Base-by-base conservation (phyloP, 2,329 filamentous ascomycete genomes). In the Grosmannia penicillata region DNA sequence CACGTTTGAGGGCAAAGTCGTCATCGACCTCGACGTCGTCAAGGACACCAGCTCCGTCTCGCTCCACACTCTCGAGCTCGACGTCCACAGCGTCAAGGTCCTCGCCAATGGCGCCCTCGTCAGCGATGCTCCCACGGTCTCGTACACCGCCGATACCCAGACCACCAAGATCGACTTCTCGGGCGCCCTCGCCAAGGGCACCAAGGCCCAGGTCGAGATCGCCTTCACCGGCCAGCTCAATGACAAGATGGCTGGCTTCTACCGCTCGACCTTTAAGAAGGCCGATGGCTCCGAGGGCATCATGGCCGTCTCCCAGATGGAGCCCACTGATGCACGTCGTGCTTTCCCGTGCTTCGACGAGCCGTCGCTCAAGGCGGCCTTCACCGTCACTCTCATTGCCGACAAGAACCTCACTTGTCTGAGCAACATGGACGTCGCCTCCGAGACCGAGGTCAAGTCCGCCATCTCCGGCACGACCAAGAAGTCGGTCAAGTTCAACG, bases 321-420 rank as follows among this genome's bases (percentile, higher is more conserved):
- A 96, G 65, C 80, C 89, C 28, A 95, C 89, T 13, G 89, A 96
- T 62, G 87, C 85, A 45, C 75, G 89, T 51, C 73, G 87, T 50
- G 86, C 89, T 7, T 93, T 96, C 63, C 89, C 89, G 31, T 95
- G 89, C 62, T 95, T 95, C 57, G 89, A 96, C 54, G 91, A 96
- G 65, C 89, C 89, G 22, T 80, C 85, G 21, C 70, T 96, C 49
- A 96, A 96, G 68, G 84, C 89, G 28, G 79, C 82, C 48, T 96
- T 93, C 61, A 89, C 84, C 23, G 76, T 95, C 46, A 94, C 87
- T 1, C 69, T 96, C 49, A 71, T 96, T 50, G 86, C 89, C 6
- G 87, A 95, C 59, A 83, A 93, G 64, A 68, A 84, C 52, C 62
- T 93, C 61, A 94, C 87, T 11, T 95, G 89, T 54, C 60, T 96